Evolutionary conservation across 371 early-diverging fungal species (phyloP), one percentile per base, ranked within the genome.

Genomic region (Quaeritorhiza haematococci): DNA sequence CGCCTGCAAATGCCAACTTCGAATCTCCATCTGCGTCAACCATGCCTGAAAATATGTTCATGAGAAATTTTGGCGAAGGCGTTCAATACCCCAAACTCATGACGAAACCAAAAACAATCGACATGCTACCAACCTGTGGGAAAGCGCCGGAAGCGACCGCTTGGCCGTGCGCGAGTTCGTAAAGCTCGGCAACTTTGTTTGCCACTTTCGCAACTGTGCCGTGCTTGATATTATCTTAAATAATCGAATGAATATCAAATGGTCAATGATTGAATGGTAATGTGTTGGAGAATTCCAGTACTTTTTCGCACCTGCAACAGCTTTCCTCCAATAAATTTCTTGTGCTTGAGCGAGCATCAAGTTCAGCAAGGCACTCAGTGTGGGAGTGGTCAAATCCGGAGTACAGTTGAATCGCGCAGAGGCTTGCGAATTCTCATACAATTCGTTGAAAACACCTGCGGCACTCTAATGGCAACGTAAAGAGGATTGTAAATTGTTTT

Each of bases 271-370:
- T n/a, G n/a, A n/a, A n/a, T n/a, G n/a, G n/a, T n/a, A n/a, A n/a
- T n/a, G n/a, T n/a, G n/a, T n/a, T n/a, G n/a, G n/a, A n/a, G n/a
- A n/a, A n/a, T n/a, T n/a, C n/a, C n/a, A n/a, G 10, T 13, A 38
- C 13, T 38, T 38, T 38, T 13, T 10, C n/a, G 10, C n/a, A 66
- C 68, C 61, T 3, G 44, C 53, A 13, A 87, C 83, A 17, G 90
- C 87, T 49, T 90, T 85, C 53, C 80, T 82, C 89, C 88, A 91
- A 45, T 84, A 83, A 59, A 87, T 90, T 67, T 93, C 92, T 61
- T 93, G 92, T 26, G 93, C 93, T 66, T 92, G 93, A 6, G 91
- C 90, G 6, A 93, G 78, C 89, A 90, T 91, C 19, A 89, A 68
- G 38, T 82, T 78, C 3, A 74, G 76, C 13, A 89, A 70, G 1